Base-by-base conservation (phyloP, 352 stramenopile species). In the Phytopythium delawarense region DNA sequence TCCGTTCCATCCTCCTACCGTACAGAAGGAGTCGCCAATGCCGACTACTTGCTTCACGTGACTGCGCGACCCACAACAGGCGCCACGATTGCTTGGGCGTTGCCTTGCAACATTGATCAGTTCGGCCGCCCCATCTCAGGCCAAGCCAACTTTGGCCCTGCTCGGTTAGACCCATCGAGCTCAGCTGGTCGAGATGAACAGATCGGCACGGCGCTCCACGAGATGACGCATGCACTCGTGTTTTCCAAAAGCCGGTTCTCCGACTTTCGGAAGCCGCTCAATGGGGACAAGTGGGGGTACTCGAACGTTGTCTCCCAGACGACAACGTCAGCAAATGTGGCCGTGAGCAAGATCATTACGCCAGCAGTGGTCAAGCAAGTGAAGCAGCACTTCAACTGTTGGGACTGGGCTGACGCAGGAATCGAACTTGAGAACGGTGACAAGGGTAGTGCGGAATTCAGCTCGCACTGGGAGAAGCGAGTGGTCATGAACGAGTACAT, bases 401-500 rank as follows among this genome's bases (percentile, higher is more conserved):
- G 78, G 34, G 72, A 91, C 37, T 89, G 81, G 81, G 53, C 67
- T 5, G 69, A 77, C 53, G 81, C 83, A 7, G 84, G 84, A 0
- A 54, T 87, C 1, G 85, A 92, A 59, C 64, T 94, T 25, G 85
- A 94, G 58, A 91, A 94, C 40, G 82, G 84, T 2, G 77, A 81
- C 23, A 72, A 75, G 2, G 84, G 85, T 7, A 86, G 78, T 51
- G 64, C 75, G 0, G 76, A 74, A 18, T 89, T 84, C 51, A 89
- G 78, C 12, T 90, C 79, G 4, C 85, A 94, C 63, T 92, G 84
- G 84, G 85, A 94, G n/a, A 92, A 94, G 39, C 83, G 85, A 21
- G 51, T 91, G 18, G 66, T 89, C 4, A 85, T 87, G 75, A 91
- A 94, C 42, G 85, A 94, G 65, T 92, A 90, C 61, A 94, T 94